Base-by-base conservation (phyloP, 1,284 basidiomycete species). In the Boletus holoroseus region DNA sequence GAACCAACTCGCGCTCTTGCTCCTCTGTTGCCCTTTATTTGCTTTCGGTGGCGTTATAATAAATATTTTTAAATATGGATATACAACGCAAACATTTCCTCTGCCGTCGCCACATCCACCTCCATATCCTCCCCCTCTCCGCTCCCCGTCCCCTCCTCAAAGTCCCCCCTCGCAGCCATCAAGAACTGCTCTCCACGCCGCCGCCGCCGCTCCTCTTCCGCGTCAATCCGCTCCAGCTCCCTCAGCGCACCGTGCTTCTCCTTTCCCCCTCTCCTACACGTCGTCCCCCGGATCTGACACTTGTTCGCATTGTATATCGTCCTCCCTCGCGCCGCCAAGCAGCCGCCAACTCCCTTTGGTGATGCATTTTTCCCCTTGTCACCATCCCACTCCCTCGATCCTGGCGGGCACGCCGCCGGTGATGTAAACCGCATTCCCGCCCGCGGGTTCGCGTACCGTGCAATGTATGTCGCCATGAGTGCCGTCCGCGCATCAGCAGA, bases 31-130 rank as follows among this genome's bases (percentile, higher is more conserved):
- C 54, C 44, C 53, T 67, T 69, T 66, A 61, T 66, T 66, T 66
- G 67, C 48, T 12, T 22, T 32, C 32, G 15, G 64, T 66, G 64
- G 64, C 68, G 57, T 35, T n/a, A 5, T 16, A 37, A 39, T 59
- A 53, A 59, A 44, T 43, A 34, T 30, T 39, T 37, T 55, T 48
- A 64, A 50, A 62, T 55, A 55, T 70, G 61, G 44, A 73, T 73
- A 55, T 71, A 77, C 61, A 66, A 50, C 12, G 65, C 63, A 55
- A 77, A 75, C 62, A 76, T 59, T 54, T 69, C 68, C 28, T 70
- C 53, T 16, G 44, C 62, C 49, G 15, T 15, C 53, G 26, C 36
- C 27, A 3, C 7, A 15, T 47, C 52, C 43, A 41, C 49, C 2
- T 3, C 20, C 9, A 0, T 24, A 2, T 2, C 11, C 8, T 3